A percentile compares a stretch with the other conserved stretches of the same genome.
These are phyloP conservation scores for Vaccinium corymbosum DNA, from an alignment of 148 eudicot genomes.

Conservation along the genomic window DNA sequence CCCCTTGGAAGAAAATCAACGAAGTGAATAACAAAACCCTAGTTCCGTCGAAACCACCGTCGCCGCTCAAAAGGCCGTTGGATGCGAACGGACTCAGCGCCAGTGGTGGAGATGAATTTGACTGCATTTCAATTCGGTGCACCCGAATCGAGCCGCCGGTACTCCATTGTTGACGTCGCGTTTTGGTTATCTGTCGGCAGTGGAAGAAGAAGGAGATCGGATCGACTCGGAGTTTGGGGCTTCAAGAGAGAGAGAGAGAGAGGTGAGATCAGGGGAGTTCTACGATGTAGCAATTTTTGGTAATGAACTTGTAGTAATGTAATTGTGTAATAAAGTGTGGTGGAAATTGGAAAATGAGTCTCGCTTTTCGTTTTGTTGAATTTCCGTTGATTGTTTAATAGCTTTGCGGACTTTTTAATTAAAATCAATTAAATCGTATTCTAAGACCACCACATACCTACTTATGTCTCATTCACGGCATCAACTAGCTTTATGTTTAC, in stretches of 20 bases:
- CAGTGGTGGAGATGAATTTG: slow-evolving; percentile 37
- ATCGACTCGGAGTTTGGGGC: background rate
- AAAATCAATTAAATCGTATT: too few species aligned
- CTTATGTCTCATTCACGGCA: too few species aligned
- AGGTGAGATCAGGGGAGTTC: slow-evolving; percentile 9
- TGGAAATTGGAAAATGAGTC: background rate
- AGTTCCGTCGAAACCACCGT: slow-evolving; percentile 58
- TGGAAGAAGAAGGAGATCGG: slow-evolving; percentile 18
- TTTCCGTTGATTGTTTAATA: slow-evolving; percentile 2
- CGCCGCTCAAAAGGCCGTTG: slow-evolving; percentile 52
- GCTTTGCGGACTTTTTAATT: background rate
- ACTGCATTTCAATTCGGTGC: slow-evolving; percentile 56
- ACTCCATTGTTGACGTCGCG: slow-evolving; percentile 7
- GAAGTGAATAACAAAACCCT: slow-evolving; percentile 74
- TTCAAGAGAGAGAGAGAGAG: background rate
- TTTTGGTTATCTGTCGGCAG: background rate
- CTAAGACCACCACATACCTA: too few species aligned
- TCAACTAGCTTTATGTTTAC: too few species aligned
- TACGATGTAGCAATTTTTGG: background rate
- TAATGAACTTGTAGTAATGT: background rate
- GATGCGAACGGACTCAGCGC: slow-evolving; percentile 52
- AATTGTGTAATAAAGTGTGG: background rate
- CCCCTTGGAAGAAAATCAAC: slow-evolving; percentile 53
- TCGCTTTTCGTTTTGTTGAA: background rate
- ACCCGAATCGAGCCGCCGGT: slow-evolving; percentile 11